Evolutionary conservation across 2,329 filamentous ascomycete species (phyloP), one percentile per base, ranked within the genome.

Genomic region (Calonectria pteridis): DNA sequence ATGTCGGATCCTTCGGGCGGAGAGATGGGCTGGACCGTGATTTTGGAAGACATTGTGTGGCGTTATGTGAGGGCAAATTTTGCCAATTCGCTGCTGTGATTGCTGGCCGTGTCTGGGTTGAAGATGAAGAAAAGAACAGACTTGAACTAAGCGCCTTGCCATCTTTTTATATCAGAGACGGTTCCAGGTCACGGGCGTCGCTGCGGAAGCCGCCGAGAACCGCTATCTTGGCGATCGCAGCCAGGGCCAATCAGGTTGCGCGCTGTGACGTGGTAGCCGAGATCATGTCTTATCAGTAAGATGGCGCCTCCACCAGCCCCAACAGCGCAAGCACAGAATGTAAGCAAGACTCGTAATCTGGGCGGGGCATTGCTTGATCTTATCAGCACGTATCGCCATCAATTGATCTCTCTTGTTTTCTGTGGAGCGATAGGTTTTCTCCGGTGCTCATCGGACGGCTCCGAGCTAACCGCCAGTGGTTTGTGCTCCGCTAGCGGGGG

Each of bases 11-110:
- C 82, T 55, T 82, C 76, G 5, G 84, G 77, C 31, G 82, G 71
- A n/a, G 77, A 49, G n/a, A 88, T 78, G 13, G 86, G 86, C 28
- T 84, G 78, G 50, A 88, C 80, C 23, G 78, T 81, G 46, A 86
- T 62, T 49, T 76, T 69, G 14, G 79, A 78, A 49, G 77, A 14
- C 78, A 81, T 81, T 72, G 35, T 26, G 62, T 18, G 10, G 20
- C 20, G 14, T 33, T 16, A 2, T 31, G n/a, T 26, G 10, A 59
- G 20, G 10, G 43, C 4, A 6, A 29, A 2, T 72, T 18, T 40
- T 37, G 31, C 23, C 9, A 35, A 7, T 69, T 63, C 31, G 51
- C 11, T 18, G 50, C 4, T 46, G 28, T 16, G 58, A 11, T 33
- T 53, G 23, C 23, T 7, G 28, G 20, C 51, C 10, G 23, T 58